Evolutionary conservation across 2,329 filamentous ascomycete species (phyloP).

Genomic region (Mycocentrospora acerina): DNA sequence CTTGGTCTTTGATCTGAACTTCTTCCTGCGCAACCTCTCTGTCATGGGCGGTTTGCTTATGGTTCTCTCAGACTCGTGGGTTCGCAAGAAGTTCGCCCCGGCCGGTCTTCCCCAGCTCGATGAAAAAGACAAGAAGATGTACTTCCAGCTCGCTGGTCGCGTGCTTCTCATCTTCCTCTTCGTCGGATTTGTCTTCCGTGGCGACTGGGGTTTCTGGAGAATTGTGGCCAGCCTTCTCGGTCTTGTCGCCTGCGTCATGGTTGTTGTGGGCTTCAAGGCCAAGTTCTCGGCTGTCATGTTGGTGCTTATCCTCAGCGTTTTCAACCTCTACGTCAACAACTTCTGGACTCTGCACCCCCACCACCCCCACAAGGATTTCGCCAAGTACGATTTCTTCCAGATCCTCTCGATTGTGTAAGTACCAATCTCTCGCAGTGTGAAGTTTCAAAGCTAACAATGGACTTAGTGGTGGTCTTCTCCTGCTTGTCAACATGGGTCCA

Average conservation of each 20-base stretch:
- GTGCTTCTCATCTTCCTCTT: conserved; percentile 98
- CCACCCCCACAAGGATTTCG: conserved; percentile 99
- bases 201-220: conserved; percentile 87
- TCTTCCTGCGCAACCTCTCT: conserved; percentile 97
- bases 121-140: conserved; percentile 99
- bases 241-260: conserved; percentile 93
- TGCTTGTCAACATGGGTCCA: conserved; percentile 97
- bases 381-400: conserved; percentile 99
- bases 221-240: conserved; percentile 82
- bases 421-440: background rate
- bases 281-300: conserved; percentile 97
- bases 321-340: conserved; percentile 98
- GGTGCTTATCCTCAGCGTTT: conserved; percentile 91
- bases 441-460: conserved; percentile 17
- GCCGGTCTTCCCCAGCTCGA: conserved; percentile 91
- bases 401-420: conserved; percentile 92
- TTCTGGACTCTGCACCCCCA: conserved; percentile 99
- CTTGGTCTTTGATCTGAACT: conserved; percentile 98
- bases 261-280: conserved; percentile 98
- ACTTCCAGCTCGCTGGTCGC: conserved; percentile 96
- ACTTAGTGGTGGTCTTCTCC: conserved; percentile 77
- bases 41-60: conserved; percentile 97
- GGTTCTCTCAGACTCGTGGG: conserved; percentile 98
- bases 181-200: conserved; percentile 92
- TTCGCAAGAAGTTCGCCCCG: conserved; percentile 95